A percentile compares a stretch with the other conserved stretches of the same genome.
These are phyloP conservation scores for Pseudohalonectria lignicola DNA, from an alignment of 2,329 filamentous ascomycete genomes.

Conservation along the genomic window DNA sequence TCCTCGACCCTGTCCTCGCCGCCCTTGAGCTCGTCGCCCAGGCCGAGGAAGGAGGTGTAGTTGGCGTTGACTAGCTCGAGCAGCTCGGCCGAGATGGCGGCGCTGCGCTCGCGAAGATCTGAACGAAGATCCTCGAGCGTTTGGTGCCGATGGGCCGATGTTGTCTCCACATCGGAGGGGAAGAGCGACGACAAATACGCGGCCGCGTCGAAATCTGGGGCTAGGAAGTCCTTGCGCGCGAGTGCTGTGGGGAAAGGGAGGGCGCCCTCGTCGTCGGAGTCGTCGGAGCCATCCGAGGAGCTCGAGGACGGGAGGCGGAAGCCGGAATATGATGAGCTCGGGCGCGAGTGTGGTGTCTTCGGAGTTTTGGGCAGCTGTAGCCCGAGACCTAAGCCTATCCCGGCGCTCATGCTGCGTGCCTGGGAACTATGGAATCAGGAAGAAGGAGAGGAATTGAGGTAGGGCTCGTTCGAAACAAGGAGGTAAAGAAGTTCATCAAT, in stretches of 20 bases:
- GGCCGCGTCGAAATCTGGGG: slow-evolving; percentile 65
- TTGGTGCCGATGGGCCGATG: slow-evolving; percentile 72
- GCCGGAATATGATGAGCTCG: slow-evolving; percentile 19
- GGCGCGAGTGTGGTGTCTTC: slow-evolving; percentile 15
- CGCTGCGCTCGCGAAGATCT: slow-evolving; percentile 72
- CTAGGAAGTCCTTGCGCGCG: slow-evolving; percentile 71
- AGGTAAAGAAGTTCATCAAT: too few relatives aligned
- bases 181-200: slow-evolving; percentile 54
- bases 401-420: slow-evolving; percentile 3
- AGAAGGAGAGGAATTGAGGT: too few relatives aligned
- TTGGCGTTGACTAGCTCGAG: slow-evolving; percentile 92
- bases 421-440: too few relatives aligned
- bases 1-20: slow-evolving; percentile 90
- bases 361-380: slow-evolving; percentile 4
- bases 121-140: slow-evolving; percentile 86
- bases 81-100: slow-evolving; percentile 73
- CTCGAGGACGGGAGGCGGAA: slow-evolving; percentile 31
- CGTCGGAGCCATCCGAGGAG: slow-evolving; percentile 20
- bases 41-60: slow-evolving; percentile 79
- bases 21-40: slow-evolving; percentile 72
- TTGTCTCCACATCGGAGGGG: slow-evolving; percentile 16
- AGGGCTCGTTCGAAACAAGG: too few relatives aligned
- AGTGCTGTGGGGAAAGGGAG: slow-evolving; percentile 86
- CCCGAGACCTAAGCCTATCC: slow-evolving; percentile 1
- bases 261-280: slow-evolving; percentile 45